Evolutionary conservation across 2,329 filamentous ascomycete species (phyloP).

Genomic region (Sclerotinia borealis): DNA sequence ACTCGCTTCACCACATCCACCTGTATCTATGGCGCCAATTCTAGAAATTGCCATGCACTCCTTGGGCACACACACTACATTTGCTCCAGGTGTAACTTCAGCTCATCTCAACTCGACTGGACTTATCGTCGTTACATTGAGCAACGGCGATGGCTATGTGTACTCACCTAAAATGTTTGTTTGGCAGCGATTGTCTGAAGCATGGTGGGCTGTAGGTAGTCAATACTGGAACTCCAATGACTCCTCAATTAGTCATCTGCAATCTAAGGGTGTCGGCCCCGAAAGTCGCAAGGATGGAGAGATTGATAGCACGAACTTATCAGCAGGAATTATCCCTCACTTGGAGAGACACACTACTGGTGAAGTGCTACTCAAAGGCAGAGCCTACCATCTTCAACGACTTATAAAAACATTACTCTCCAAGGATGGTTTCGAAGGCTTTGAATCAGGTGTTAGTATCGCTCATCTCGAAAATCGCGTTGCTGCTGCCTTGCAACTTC

Average conservation of each 20-base stretch:
- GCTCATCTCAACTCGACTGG: constrained; percentile 87
- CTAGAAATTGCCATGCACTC: constrained; percentile 80
- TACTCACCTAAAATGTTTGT: constrained; percentile 81
- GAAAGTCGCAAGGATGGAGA: constrained; percentile 43
- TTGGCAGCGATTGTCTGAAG: constrained; percentile 93
- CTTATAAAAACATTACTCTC: constrained; percentile 85
- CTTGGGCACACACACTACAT: constrained; percentile 68
- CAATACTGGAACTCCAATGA: constrained; percentile 99
- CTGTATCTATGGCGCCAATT: constrained; percentile 80
- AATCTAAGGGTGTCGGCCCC: constrained; percentile 62
- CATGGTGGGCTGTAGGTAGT: constrained; percentile 96
- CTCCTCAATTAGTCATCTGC: constrained; percentile 74
- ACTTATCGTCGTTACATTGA: constrained; percentile 80
- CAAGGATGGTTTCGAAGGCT: constrained; percentile 83
- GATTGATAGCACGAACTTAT: constrained; percentile 55
- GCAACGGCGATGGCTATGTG: constrained; percentile 88
- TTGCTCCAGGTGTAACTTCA: constrained; percentile 79
- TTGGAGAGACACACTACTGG: constrained; percentile 92
- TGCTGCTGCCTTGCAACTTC: constrained; percentile 78
- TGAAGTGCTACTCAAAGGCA: constrained; percentile 83
- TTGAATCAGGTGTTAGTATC: constrained; percentile 86
- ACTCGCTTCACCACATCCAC: constrained; percentile 79
- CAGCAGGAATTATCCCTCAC: constrained; percentile 86
- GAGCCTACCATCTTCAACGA: constrained; percentile 84
- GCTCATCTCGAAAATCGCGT: constrained; percentile 94